Percentiles rank a stretch among this genome's conserved stretches.
These are phyloP conservation scores for Sclerotinia spermophila DNA, from an alignment of 2,329 filamentous ascomycete genomes.

Conservation along the genomic window DNA sequence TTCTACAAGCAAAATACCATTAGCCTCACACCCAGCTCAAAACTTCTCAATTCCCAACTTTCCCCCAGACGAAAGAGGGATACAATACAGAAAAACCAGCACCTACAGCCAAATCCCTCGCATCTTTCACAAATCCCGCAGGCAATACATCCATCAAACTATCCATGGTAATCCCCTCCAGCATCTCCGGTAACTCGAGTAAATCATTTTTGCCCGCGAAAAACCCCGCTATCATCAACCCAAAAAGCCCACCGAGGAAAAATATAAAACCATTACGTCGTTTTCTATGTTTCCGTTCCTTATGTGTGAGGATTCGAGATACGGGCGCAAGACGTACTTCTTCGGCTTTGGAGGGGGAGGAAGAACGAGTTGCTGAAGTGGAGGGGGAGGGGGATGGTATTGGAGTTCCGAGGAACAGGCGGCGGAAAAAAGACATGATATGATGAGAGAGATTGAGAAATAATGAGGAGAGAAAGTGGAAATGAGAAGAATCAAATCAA, in stretches of 20 bases:
- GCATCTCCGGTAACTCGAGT: constrained; percentile 67
- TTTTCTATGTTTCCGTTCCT: constrained; percentile 38
- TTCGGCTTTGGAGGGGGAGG: constrained; percentile 35
- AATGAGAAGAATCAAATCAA: not conserved
- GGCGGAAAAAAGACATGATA: constrained; percentile 9
- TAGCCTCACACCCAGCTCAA: constrained; percentile 4
- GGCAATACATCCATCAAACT: constrained; percentile 83
- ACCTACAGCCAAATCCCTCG: constrained; percentile 74
- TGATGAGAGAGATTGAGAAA: not conserved
- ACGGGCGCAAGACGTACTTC: constrained; percentile 51
- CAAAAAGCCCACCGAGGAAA: constrained; percentile 81
- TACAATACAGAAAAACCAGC: constrained; percentile 5
- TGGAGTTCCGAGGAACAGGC: constrained; percentile 1
- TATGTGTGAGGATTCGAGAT: constrained; percentile 41
- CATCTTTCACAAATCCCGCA: constrained; percentile 78
- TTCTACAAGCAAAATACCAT: constrained; percentile 48
- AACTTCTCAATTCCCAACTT: not conserved
- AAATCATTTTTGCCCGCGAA: constrained; percentile 88
- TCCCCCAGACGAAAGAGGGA: constrained; percentile 2
- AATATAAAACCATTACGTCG: constrained; percentile 80
- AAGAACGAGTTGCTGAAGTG: constrained; percentile 20
- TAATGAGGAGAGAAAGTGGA: not conserved
- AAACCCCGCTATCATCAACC: constrained; percentile 81
- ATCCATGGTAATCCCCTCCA: constrained; percentile 75
- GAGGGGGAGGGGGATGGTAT: constrained; percentile 26